A percentile compares a stretch with the other conserved stretches of the same genome.
phyloP scores from a whole-genome alignment of 768 basidiomycete species.

The Boletus reticuloceps region DNA sequence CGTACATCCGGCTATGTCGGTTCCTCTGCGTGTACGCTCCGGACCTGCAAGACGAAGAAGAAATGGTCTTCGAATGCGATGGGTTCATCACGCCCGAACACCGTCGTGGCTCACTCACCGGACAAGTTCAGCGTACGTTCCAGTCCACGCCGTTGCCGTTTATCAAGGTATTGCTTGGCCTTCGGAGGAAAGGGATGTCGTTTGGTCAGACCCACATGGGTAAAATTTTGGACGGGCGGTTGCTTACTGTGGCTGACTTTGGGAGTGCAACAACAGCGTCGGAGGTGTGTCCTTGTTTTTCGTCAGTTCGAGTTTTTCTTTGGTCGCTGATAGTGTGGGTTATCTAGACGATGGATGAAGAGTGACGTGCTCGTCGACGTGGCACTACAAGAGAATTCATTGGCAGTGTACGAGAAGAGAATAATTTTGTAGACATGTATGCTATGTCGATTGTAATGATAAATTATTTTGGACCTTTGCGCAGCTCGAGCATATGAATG shows the following conservation, averaged over 20 bases:
- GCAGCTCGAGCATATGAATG: too few relatives aligned
- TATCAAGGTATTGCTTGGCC: conserved; percentile 34
- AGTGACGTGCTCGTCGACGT: too few relatives aligned
- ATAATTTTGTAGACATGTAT: too few relatives aligned
- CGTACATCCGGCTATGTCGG: conserved; percentile 36
- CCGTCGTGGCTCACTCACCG: background rate
- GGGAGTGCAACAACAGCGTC: background rate
- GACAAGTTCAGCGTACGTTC: background rate
- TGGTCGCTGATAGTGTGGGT: too few relatives aligned
- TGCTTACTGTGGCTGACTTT: conserved; percentile 30
- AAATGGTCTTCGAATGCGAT: conserved; percentile 26
- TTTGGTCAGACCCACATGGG: conserved; percentile 41
- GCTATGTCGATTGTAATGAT: too few relatives aligned
- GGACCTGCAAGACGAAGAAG: conserved; percentile 46
- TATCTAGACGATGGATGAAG: too few relatives aligned
- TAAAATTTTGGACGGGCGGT: conserved; percentile 32
- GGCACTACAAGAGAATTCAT: too few relatives aligned
- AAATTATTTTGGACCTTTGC: too few relatives aligned
- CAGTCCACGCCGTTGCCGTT: conserved; percentile 12
- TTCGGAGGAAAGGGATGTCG: conserved; percentile 39
- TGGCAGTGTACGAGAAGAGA: too few relatives aligned
- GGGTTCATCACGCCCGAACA: conserved; percentile 20
- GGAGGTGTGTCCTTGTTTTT: too few relatives aligned
- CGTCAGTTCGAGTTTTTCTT: too few relatives aligned
- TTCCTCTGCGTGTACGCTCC: conserved; percentile 38